These are phyloP conservation scores for Ceriops decandra DNA, from an alignment of 345 rosid genomes.

Conservation along the genomic window DNA sequence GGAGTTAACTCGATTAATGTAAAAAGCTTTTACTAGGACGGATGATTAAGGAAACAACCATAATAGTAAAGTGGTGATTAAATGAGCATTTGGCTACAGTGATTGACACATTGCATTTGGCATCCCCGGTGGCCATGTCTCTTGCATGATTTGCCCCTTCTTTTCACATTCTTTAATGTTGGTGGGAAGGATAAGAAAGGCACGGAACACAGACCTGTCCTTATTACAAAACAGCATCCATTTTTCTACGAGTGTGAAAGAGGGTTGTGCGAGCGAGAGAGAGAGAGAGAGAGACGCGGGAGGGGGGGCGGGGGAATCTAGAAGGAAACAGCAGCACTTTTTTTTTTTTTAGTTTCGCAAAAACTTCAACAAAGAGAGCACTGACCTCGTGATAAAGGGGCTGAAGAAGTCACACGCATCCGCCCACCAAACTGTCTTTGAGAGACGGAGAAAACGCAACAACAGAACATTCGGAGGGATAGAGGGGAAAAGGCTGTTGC, in stretches of 20 bases:
- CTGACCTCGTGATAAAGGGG: constrained; percentile 14
- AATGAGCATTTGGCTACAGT: too few species aligned
- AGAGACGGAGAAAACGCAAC: background rate
- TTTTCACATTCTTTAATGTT: background rate
- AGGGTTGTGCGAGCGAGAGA: background rate
- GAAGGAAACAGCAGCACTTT: background rate
- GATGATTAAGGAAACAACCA: too few species aligned
- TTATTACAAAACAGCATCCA: background rate
- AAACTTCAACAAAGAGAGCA: constrained; percentile 20
- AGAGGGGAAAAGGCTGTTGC: background rate
- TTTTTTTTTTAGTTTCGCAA: background rate
- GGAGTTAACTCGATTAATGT: too few species aligned
- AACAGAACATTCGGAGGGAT: too few species aligned
- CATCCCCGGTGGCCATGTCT: background rate
- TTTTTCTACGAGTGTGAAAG: constrained; percentile 4
- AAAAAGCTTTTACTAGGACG: too few species aligned
- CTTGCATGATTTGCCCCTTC: background rate
- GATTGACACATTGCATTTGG: too few species aligned
- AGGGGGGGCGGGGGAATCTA: background rate
- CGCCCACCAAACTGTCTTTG: background rate
- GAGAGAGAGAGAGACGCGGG: background rate
- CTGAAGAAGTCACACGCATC: background rate
- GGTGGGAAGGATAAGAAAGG: background rate
- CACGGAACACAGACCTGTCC: background rate
- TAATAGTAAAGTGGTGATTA: too few species aligned